Percentiles rank a stretch among this genome's conserved stretches.
Conservation (phyloP, 2,329 filamentous ascomycete genomes). For the Cercospora berteroae region DNA sequence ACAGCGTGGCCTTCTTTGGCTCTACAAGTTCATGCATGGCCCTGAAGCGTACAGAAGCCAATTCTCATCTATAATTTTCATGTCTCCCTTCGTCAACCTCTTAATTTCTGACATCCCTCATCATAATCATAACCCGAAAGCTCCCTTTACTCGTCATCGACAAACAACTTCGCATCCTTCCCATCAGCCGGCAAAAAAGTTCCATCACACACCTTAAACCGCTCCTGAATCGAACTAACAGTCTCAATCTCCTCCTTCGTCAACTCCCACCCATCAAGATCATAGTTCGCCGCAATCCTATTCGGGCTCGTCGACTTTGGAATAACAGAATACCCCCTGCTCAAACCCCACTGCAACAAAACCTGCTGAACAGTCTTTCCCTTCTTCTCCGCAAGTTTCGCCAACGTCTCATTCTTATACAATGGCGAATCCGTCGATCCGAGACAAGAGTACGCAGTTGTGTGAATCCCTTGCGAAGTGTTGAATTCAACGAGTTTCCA, state of each 20-base stretch:
- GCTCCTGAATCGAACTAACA: constrained; percentile 66
- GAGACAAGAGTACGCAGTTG: constrained; percentile 71
- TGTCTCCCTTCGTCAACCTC: neutral
- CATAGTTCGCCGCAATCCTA: constrained; percentile 74
- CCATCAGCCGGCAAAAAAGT: constrained; percentile 21
- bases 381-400: constrained; percentile 59
- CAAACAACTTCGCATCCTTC: constrained; percentile 20
- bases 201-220: constrained; percentile 77
- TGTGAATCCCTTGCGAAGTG: constrained; percentile 70
- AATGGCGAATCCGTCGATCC: constrained; percentile 69
- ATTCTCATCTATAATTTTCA: neutral
- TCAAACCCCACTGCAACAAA: constrained; percentile 74
- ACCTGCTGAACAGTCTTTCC: constrained; percentile 72
- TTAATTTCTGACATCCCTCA: neutral
- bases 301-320: constrained; percentile 76
- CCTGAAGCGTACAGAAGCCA: neutral
- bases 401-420: constrained; percentile 63
- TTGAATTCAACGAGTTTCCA: constrained; percentile 73
- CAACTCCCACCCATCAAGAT: constrained; percentile 69
- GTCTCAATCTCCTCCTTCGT: constrained; percentile 68
- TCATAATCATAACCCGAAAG: neutral
- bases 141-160: constrained; percentile 19
- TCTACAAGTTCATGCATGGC: neutral
- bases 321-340: constrained; percentile 79
- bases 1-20: neutral